A percentile compares a stretch with the other conserved stretches of the same genome.
Conservation (phyloP, 2,329 filamentous ascomycete genomes). For the Epichloe baconii region DNA sequence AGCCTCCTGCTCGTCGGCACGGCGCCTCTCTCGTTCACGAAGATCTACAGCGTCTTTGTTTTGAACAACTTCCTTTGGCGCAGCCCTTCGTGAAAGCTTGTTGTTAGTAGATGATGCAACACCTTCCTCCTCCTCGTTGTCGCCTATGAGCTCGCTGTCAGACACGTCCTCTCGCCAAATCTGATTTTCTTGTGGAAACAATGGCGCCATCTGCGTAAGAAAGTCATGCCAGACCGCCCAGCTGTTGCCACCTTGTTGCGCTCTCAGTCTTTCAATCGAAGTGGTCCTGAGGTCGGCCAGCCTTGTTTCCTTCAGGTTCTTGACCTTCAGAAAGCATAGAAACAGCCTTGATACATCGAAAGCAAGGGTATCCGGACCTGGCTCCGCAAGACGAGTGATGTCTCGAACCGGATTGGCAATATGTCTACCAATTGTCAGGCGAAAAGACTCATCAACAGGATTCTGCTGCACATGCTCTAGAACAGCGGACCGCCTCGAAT, state of each 20-base stretch:
- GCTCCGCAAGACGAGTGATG: conserved; percentile 4
- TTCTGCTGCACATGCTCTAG: conserved; percentile 13
- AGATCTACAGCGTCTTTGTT: conserved; percentile 32
- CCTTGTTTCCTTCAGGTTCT: conserved; percentile 10
- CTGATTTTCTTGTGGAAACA: conserved; percentile 20
- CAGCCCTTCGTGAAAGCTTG: conserved; percentile 10
- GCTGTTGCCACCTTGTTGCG: conserved; percentile 10
- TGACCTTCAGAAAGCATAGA: conserved; percentile 16
- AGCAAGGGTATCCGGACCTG: conserved; percentile 8
- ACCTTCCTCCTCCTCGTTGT: conserved; percentile 8
- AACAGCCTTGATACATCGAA: conserved; percentile 21
- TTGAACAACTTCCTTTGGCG: conserved; percentile 20
- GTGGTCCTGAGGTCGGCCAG: conserved; percentile 1
- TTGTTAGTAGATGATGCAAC: conserved; percentile 7
- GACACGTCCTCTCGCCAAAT: conserved; percentile 16
- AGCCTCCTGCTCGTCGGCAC: conserved; percentile 38
- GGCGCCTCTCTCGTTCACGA: conserved; percentile 41
- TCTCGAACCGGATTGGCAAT: conserved; percentile 8
- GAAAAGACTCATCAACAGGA: conserved; percentile 6
- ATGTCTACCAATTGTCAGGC: conserved; percentile 4
- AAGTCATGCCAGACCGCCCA: conserved; percentile 16
- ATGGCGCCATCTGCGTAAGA: conserved; percentile 12
- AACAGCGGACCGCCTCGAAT: conserved; percentile 15
- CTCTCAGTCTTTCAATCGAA: conserved; percentile 9
- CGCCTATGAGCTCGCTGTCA: conserved; percentile 10